These are phyloP conservation scores for Kluyveromyces starmeri DNA, from an alignment of 805 yeast genomes.

Conservation along the genomic window DNA sequence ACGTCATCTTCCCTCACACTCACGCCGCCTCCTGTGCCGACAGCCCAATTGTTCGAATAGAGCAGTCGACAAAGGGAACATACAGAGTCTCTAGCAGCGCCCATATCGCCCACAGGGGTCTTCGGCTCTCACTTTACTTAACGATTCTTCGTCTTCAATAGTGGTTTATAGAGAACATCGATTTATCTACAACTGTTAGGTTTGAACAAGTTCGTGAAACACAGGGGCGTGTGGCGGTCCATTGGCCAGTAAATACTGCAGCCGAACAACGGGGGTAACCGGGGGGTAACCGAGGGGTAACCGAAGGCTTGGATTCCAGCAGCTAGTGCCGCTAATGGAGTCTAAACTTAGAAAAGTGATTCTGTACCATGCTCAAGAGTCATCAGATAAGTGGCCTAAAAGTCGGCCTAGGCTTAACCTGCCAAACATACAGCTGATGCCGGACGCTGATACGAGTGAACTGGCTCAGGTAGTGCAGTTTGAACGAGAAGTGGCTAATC, in stretches of 20 bases:
- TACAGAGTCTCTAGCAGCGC: constrained; percentile 66
- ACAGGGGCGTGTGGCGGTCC: too few species aligned
- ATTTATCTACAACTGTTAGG: too few species aligned
- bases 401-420: not conserved
- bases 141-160: too few species aligned
- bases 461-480: constrained; percentile 1
- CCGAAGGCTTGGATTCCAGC: too few species aligned
- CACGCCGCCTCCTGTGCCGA: constrained; percentile 96
- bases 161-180: too few species aligned
- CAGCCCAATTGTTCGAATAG: constrained; percentile 80
- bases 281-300: too few species aligned
- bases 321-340: too few species aligned
- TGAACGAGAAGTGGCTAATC: not conserved
- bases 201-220: too few species aligned
- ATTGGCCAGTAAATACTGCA: too few species aligned
- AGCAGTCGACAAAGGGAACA: constrained; percentile 73
- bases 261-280: too few species aligned
- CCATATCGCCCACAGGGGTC: too few species aligned
- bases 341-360: constrained; percentile 3
- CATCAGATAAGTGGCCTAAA: constrained; percentile 2
- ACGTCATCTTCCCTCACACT: constrained; percentile 46
- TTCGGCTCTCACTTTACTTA: too few species aligned
- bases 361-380: constrained; percentile 2
- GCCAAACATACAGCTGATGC: not conserved
- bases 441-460: constrained; percentile 1